A percentile compares a stretch with the other conserved stretches of the same genome.
phyloP scores from a whole-genome alignment of 2,329 filamentous ascomycete species.

The Graphilbum sp. region DNA sequence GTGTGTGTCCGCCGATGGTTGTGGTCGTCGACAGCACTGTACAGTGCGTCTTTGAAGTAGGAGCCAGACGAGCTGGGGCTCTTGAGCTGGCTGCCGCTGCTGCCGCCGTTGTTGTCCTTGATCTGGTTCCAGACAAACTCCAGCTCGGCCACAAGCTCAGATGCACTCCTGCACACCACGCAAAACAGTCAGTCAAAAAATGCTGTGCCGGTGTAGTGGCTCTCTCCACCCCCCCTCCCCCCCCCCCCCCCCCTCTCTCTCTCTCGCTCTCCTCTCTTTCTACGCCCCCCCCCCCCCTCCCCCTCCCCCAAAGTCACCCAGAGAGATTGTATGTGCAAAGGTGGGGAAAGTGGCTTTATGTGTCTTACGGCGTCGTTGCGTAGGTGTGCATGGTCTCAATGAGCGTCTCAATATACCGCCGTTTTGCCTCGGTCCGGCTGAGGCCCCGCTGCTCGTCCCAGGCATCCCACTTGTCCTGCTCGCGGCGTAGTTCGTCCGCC shows the following conservation, averaged over 20 bases:
- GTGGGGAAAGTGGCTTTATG: too few relatives aligned
- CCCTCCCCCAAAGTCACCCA: too few relatives aligned
- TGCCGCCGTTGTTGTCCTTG: slow-evolving; percentile 46
- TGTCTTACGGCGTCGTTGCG: slow-evolving; percentile 66
- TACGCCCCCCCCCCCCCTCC: too few relatives aligned
- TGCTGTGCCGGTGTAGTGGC: too few relatives aligned
- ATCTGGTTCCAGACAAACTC: slow-evolving; percentile 99
- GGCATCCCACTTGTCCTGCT: slow-evolving; percentile 71
- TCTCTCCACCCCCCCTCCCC: too few relatives aligned
- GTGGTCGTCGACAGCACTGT: slow-evolving; percentile 2
- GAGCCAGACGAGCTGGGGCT: slow-evolving; percentile 41
- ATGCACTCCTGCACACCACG: slow-evolving; percentile 44
- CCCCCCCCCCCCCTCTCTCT: too few relatives aligned
- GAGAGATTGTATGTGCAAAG: too few relatives aligned
- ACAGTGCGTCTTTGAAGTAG: slow-evolving; percentile 29
- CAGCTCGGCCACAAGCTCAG: slow-evolving; percentile 80
- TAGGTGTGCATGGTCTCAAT: slow-evolving; percentile 96
- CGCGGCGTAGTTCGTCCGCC: slow-evolving; percentile 37
- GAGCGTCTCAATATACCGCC: slow-evolving; percentile 79
- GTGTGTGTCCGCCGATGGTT: background rate
- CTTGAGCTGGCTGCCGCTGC: slow-evolving; percentile 16
- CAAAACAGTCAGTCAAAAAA: background rate
- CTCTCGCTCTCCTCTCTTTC: too few relatives aligned
- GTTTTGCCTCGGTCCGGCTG: slow-evolving; percentile 81
- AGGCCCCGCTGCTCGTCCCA: slow-evolving; percentile 82